Evolutionary conservation across 352 stramenopile species (phyloP).

Genomic region (Hyaloperonospora brassicae): DNA sequence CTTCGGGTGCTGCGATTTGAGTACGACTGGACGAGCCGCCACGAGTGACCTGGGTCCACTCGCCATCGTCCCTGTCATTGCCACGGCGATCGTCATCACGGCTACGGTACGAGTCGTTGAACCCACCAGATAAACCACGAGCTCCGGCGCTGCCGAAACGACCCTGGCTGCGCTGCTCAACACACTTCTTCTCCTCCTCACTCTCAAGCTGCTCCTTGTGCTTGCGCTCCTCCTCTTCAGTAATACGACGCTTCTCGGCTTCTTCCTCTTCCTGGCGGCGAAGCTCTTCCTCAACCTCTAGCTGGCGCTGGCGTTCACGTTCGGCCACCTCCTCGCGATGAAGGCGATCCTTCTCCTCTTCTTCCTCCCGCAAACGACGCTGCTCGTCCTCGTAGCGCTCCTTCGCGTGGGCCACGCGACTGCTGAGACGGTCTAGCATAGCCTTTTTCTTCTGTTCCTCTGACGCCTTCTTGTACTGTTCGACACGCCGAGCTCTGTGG

Average conservation of each 20-base stretch:
- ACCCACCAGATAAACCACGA: constrained; percentile 17
- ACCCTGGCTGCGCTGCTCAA: constrained; percentile 24
- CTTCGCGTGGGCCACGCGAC: constrained; percentile 56
- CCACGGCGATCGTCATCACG: constrained; percentile 23
- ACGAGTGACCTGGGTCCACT: constrained; percentile 60
- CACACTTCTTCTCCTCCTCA: constrained; percentile 39
- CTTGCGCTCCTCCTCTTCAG: constrained; percentile 40
- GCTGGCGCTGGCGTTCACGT: constrained; percentile 45
- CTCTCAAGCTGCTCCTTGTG: constrained; percentile 19
- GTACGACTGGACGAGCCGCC: constrained; percentile 21
- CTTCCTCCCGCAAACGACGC: constrained; percentile 40
- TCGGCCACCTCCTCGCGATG: constrained; percentile 53
- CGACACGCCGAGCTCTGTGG: constrained; percentile 66
- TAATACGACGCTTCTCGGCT: constrained; percentile 31
- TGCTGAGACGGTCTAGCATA: constrained; percentile 52
- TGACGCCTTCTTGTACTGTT: constrained; percentile 80
- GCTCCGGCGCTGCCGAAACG: constrained; percentile 27
- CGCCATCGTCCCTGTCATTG: constrained; percentile 42
- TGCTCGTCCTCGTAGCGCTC: constrained; percentile 69
- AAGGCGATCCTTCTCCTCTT: constrained; percentile 57
- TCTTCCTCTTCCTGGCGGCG: constrained; percentile 61
- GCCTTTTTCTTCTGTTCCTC: constrained; percentile 85
- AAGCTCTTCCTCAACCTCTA: constrained; percentile 56
- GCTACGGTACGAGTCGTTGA: constrained; percentile 12
- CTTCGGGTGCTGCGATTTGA: constrained; percentile 39